phyloP scores from a whole-genome alignment of 2,329 filamentous ascomycete genomes.

The Colletotrichum salicis region DNA sequence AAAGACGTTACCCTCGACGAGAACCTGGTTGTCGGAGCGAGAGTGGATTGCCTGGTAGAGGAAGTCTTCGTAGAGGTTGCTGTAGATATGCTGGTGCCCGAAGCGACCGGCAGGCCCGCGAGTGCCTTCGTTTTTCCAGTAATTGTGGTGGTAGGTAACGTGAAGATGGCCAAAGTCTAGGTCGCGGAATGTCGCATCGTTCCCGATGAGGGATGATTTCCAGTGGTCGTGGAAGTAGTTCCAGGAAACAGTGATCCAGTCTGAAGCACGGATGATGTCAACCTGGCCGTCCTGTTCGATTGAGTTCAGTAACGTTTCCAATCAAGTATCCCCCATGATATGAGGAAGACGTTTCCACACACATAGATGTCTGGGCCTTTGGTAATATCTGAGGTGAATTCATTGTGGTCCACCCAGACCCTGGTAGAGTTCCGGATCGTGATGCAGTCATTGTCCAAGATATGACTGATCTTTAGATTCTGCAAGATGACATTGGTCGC shows the following conservation, averaged over 20 bases:
- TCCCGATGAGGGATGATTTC: constrained; percentile 58
- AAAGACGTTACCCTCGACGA: constrained; percentile 62
- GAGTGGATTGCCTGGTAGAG: constrained; percentile 60
- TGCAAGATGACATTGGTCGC: constrained; percentile 53
- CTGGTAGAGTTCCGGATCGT: constrained; percentile 56
- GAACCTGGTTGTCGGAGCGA: constrained; percentile 58
- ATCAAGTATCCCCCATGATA: not conserved
- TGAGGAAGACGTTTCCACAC: not conserved
- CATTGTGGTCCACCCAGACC: constrained; percentile 60
- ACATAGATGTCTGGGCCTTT: constrained; percentile 52
- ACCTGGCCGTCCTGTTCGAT: constrained; percentile 54
- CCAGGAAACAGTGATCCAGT: constrained; percentile 59
- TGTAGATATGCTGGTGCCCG: constrained; percentile 61
- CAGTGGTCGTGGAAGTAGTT: constrained; percentile 60
- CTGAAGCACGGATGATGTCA: constrained; percentile 55
- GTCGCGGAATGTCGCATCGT: constrained; percentile 50
- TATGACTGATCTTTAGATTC: constrained; percentile 49
- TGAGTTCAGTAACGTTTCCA: not conserved
- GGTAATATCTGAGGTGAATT: constrained; percentile 54
- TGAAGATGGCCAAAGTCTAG: constrained; percentile 56
- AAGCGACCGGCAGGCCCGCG: constrained; percentile 60
- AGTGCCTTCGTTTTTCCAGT: constrained; percentile 57
- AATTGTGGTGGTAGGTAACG: constrained; percentile 62
- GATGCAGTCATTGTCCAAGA: constrained; percentile 54
- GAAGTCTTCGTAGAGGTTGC: constrained; percentile 59